Percentiles rank a stretch among this genome's conserved stretches.
Evolutionary conservation across 805 yeast genomes (phyloP).

Genomic region (Cyberlindnera petersonii): DNA sequence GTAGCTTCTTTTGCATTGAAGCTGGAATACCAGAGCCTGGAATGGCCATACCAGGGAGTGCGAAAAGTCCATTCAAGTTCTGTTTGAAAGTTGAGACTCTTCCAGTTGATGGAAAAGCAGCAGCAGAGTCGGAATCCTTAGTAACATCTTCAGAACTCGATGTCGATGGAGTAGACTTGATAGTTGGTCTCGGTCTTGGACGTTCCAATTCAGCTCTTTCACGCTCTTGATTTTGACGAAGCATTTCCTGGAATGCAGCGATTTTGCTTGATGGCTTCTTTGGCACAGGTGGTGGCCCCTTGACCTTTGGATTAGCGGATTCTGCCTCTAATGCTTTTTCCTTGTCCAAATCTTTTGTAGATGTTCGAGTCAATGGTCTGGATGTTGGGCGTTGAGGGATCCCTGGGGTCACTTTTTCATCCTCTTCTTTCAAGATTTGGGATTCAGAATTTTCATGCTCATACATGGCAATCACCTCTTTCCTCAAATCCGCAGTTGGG

Average conservation of each 20-base stretch:
- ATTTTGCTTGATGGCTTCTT: constrained; percentile 75
- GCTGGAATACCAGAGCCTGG: constrained; percentile 30
- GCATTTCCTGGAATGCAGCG: constrained; percentile 78
- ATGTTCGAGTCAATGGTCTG: constrained; percentile 8
- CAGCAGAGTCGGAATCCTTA: neutral
- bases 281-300: constrained; percentile 63
- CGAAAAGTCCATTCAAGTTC: constrained; percentile 58
- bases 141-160: neutral
- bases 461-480: constrained; percentile 1
- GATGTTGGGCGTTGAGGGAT: constrained; percentile 9
- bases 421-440: neutral
- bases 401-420: neutral
- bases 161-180: neutral
- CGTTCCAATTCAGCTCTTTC: constrained; percentile 41
- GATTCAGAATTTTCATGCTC: neutral
- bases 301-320: constrained; percentile 17
- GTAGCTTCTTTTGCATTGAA: constrained; percentile 7
- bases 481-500: constrained; percentile 3
- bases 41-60: constrained; percentile 46
- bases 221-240: constrained; percentile 55
- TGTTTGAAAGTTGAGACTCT: constrained; percentile 41
- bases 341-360: constrained; percentile 12
- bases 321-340: constrained; percentile 4
- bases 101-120: constrained; percentile 1
- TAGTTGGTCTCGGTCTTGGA: constrained; percentile 46